Evolutionary conservation across 306 rosid species (phyloP).

Genomic region (barrel medic (Medicago truncatula)): DNA sequence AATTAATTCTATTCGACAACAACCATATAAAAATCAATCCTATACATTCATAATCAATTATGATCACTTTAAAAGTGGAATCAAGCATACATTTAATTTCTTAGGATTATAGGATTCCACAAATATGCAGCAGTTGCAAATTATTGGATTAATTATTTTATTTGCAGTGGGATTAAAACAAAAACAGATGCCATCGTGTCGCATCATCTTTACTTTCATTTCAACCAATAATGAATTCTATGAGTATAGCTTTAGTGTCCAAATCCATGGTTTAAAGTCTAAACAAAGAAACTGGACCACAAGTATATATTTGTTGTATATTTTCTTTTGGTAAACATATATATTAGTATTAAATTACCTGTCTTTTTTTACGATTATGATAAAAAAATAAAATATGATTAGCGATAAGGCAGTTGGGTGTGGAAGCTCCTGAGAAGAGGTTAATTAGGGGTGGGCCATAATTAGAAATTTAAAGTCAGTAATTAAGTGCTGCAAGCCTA

Average conservation of each 20-base stretch:
- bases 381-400: background rate
- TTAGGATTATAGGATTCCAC: background rate
- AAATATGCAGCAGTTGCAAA: conserved; percentile 20
- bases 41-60: too few relatives aligned
- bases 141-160: conserved; percentile 21
- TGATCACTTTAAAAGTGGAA: too few relatives aligned
- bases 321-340: background rate
- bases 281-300: conserved; percentile 40
- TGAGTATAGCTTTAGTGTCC: conserved; percentile 14
- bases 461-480: background rate
- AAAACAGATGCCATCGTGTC: conserved; percentile 43
- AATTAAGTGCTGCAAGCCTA: conserved; percentile 31
- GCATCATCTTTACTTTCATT: conserved; percentile 33
- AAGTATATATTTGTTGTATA: background rate
- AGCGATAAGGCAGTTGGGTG: conserved; percentile 49
- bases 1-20: too few relatives aligned
- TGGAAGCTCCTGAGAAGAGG: conserved; percentile 10
- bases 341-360: background rate
- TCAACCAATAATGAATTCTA: conserved; percentile 3
- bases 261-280: conserved; percentile 14
- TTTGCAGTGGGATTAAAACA: conserved; percentile 44
- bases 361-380: background rate
- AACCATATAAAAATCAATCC: too few relatives aligned
- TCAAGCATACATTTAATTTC: too few relatives aligned
- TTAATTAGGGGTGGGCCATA: conserved; percentile 21